phyloP scores from a whole-genome alignment of 176 grass and related monocot genomes.

The Areca catechu region DNA sequence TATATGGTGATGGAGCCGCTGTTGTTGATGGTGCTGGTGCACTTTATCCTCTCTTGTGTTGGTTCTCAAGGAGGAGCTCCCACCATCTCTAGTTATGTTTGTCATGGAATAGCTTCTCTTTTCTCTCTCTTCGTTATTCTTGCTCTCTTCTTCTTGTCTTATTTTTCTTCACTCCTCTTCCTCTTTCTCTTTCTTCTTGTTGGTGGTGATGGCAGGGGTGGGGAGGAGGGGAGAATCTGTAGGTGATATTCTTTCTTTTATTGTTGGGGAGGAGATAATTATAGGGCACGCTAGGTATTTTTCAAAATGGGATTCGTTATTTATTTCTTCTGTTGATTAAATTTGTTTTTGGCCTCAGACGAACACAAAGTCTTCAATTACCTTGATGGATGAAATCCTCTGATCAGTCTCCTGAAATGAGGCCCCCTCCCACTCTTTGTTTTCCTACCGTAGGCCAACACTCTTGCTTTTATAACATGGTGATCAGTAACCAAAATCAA shows the following conservation, averaged over 20 bases:
- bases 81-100: neutral
- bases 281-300: no score
- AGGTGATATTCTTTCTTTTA: no score
- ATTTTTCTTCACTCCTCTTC: neutral
- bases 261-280: no score
- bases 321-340: no score
- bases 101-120: neutral
- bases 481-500: no score
- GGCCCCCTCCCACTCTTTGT: neutral
- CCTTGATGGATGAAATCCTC: neutral
- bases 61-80: neutral
- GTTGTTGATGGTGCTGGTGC: neutral
- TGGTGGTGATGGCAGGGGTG: neutral
- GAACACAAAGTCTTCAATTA: neutral
- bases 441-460: neutral
- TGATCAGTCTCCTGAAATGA: conserved; percentile 1
- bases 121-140: neutral
- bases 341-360: no score
- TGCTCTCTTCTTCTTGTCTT: neutral
- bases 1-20: conserved; percentile 1
- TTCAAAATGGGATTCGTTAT: no score
- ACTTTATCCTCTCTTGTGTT: neutral
- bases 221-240: no score
- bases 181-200: neutral
- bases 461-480: no score